phyloP scores from a whole-genome alignment of 371 early-diverging fungal genomes.

The Syncephalastrum racemosum region DNA sequence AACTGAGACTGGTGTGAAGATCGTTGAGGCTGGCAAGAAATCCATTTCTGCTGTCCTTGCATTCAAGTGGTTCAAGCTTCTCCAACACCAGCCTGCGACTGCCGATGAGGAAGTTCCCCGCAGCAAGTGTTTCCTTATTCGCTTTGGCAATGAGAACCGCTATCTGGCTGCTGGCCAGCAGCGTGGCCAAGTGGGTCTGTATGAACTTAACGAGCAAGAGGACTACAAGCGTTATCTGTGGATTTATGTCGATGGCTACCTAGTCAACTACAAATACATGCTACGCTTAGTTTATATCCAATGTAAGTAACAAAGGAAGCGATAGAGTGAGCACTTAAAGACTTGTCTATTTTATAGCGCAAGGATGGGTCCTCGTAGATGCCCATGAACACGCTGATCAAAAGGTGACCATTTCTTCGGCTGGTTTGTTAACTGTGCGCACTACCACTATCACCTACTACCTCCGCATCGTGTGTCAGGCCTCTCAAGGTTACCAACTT shows the following conservation, averaged over 20 bases:
- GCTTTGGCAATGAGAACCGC: slow-evolving; percentile 34
- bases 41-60: slow-evolving; percentile 23
- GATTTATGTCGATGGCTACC: slow-evolving; percentile 49
- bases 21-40: slow-evolving; percentile 37
- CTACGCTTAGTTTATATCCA: slow-evolving; percentile 29
- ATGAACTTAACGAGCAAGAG: slow-evolving; percentile 21
- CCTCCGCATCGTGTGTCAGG: slow-evolving; percentile 26
- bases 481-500: slow-evolving; percentile 14
- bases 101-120: slow-evolving; percentile 28
- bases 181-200: slow-evolving; percentile 35
- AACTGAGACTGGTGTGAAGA: slow-evolving; percentile 29
- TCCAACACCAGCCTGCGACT: slow-evolving; percentile 27
- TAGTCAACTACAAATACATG: slow-evolving; percentile 56
- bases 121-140: slow-evolving; percentile 44
- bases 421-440: slow-evolving; percentile 31
- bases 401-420: slow-evolving; percentile 27
- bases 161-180: slow-evolving; percentile 40
- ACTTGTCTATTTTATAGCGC: slow-evolving; percentile 19
- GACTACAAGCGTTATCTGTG: slow-evolving; percentile 50
- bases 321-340: neutral
- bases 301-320: slow-evolving; percentile 18
- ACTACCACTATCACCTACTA: slow-evolving; percentile 29
- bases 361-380: slow-evolving; percentile 35
- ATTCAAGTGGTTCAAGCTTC: slow-evolving; percentile 36
- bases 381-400: slow-evolving; percentile 29